These are phyloP conservation scores for Triadica sebifera DNA, from an alignment of 345 rosid species.

Conservation along the genomic window DNA sequence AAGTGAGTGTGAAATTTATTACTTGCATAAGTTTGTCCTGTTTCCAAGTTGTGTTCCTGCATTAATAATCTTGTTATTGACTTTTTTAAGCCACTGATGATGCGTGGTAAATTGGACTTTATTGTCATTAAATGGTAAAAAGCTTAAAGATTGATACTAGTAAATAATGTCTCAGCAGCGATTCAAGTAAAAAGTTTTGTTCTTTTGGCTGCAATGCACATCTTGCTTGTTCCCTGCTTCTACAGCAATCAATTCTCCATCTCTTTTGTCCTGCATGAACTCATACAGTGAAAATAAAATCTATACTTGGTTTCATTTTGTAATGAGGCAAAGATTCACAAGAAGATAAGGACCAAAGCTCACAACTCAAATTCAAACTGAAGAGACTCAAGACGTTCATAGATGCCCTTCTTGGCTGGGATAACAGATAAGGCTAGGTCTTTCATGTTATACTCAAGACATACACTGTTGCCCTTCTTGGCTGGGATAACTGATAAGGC, in stretches of 20 bases:
- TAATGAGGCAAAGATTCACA: not conserved
- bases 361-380: not conserved
- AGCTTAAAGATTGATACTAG: not conserved
- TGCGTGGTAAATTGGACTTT: not conserved
- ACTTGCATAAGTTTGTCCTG: not conserved
- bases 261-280: not conserved
- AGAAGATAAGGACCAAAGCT: not conserved
- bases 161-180: not conserved
- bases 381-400: not conserved
- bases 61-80: not conserved
- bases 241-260: not conserved
- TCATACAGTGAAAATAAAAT: not conserved
- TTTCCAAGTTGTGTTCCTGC: not conserved
- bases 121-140: not conserved
- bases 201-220: not conserved
- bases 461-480: no score
- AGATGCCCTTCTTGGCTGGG: not conserved
- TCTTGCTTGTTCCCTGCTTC: not conserved
- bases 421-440: no score
- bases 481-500: no score
- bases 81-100: not conserved
- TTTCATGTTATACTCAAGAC: no score
- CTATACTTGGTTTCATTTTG: not conserved
- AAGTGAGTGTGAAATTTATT: constrained; percentile 40
- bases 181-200: not conserved